Conservation (phyloP, 345 rosid species). For the Mallotus nudiflorus region DNA sequence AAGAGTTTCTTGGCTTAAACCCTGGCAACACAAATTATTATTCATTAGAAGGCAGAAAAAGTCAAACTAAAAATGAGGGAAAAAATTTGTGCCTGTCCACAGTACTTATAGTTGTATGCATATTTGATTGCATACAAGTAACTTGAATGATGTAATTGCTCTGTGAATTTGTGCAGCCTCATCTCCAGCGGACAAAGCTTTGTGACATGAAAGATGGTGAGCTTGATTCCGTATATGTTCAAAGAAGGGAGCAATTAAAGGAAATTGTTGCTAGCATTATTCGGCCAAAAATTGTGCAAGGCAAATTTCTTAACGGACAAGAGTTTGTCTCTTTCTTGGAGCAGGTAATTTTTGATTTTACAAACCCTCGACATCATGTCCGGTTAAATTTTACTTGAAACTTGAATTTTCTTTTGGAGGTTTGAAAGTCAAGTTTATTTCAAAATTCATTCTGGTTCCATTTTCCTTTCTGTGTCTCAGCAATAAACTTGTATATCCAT, state of each 20-base stretch:
- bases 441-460: background rate
- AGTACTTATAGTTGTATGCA: background rate
- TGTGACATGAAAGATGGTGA: constrained; percentile 95
- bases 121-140: too few species aligned
- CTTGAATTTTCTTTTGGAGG: background rate
- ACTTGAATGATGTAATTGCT: constrained; percentile 31
- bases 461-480: background rate
- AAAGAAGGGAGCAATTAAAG: constrained; percentile 80
- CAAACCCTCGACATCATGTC: background rate
- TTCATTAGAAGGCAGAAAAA: background rate
- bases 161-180: constrained; percentile 59
- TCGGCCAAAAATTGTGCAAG: constrained; percentile 95
- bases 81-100: background rate
- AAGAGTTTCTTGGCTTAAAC: background rate
- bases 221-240: constrained; percentile 79
- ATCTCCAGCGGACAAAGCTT: constrained; percentile 91
- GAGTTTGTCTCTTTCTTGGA: constrained; percentile 90
- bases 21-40: background rate
- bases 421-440: background rate
- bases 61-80: background rate
- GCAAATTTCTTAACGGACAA: constrained; percentile 76
- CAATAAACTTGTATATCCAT: background rate
- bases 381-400: background rate
- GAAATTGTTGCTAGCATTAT: constrained; percentile 69
- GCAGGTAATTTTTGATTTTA: constrained; percentile 55